Evolutionary conservation across 2,329 filamentous ascomycete species (phyloP).

Genomic region (Cladosporium sp.): DNA sequence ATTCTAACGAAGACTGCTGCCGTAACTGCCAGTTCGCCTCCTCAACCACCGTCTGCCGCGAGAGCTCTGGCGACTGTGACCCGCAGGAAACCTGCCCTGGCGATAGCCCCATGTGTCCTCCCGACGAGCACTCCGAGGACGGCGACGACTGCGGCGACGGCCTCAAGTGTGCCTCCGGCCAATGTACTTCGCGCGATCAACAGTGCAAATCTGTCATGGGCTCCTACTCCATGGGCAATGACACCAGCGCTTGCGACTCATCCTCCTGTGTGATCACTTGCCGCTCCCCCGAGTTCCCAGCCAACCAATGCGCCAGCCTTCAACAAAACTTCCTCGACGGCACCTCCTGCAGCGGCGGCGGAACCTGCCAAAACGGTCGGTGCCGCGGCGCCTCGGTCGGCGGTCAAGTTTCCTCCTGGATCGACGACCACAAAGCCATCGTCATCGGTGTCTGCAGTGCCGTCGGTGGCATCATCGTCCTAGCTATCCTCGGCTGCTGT

Average conservation of each 20-base stretch:
- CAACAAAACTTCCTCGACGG: constrained; percentile 93
- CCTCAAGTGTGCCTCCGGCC: constrained; percentile 79
- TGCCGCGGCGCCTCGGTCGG: constrained; percentile 67
- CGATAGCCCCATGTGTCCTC: constrained; percentile 65
- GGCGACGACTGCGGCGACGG: constrained; percentile 66
- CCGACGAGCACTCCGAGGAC: constrained; percentile 64
- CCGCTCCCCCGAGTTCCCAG: constrained; percentile 61
- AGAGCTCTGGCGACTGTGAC: constrained; percentile 76
- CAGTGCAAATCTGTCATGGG: constrained; percentile 87
- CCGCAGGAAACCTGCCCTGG: constrained; percentile 80
- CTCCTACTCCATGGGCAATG: constrained; percentile 64
- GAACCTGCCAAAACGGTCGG: constrained; percentile 70
- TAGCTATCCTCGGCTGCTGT: constrained; percentile 65
- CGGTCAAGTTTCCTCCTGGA: constrained; percentile 70
- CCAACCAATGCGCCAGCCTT: constrained; percentile 65
- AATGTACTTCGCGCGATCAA: constrained; percentile 85
- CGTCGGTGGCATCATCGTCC: constrained; percentile 66
- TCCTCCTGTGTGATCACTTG: constrained; percentile 74
- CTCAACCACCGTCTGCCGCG: constrained; percentile 70
- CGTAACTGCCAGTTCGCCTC: constrained; percentile 63
- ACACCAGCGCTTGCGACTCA: constrained; percentile 72
- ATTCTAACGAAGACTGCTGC: constrained; percentile 83
- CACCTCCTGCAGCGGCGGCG: constrained; percentile 75
- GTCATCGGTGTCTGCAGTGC: constrained; percentile 74
- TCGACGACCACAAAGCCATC: constrained; percentile 69